A percentile compares a stretch with the other conserved stretches of the same genome.
Conservation (phyloP, 2,329 filamentous ascomycete species). For the Neophaeococcomyces mojaviensis region DNA sequence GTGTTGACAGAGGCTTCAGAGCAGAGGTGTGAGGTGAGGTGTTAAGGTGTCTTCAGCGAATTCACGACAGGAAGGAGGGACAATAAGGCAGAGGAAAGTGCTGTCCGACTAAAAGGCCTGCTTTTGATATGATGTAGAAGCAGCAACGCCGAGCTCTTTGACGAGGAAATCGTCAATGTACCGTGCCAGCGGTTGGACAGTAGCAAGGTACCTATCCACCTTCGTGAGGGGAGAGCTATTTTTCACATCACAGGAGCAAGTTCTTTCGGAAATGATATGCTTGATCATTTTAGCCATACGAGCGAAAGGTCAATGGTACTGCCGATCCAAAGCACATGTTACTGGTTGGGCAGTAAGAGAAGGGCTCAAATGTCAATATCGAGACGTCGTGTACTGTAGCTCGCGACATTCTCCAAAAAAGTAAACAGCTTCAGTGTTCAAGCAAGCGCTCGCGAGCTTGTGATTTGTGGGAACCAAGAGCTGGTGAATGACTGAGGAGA, state of each 20-base stretch:
- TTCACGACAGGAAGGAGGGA: background rate
- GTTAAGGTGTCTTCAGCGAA: too few relatives aligned
- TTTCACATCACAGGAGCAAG: conserved; percentile 5
- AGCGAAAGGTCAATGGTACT: background rate
- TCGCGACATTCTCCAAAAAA: too few relatives aligned
- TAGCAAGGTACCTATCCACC: background rate
- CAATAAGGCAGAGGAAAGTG: background rate
- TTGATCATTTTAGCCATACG: background rate
- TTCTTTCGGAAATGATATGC: conserved; percentile 1
- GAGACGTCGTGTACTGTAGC: too few relatives aligned
- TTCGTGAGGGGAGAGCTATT: background rate
- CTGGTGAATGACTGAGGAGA: background rate
- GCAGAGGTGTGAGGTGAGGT: background rate
- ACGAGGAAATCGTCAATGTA: too few relatives aligned
- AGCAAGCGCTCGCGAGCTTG: too few relatives aligned
- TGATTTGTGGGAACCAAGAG: too few relatives aligned
- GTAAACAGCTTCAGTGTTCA: too few relatives aligned
- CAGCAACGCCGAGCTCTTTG: too few relatives aligned
- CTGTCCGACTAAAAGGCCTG: background rate
- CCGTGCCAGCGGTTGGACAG: too few relatives aligned
- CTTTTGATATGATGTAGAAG: too few relatives aligned
- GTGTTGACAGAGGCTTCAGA: background rate
- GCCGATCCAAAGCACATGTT: conserved; percentile 1
- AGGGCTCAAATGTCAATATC: too few relatives aligned
- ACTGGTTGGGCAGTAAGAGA: background rate